Percentiles rank a stretch among this genome's conserved stretches.
Conservation (phyloP, 2,329 filamentous ascomycete species). For the Harringtonia aguacate region DNA sequence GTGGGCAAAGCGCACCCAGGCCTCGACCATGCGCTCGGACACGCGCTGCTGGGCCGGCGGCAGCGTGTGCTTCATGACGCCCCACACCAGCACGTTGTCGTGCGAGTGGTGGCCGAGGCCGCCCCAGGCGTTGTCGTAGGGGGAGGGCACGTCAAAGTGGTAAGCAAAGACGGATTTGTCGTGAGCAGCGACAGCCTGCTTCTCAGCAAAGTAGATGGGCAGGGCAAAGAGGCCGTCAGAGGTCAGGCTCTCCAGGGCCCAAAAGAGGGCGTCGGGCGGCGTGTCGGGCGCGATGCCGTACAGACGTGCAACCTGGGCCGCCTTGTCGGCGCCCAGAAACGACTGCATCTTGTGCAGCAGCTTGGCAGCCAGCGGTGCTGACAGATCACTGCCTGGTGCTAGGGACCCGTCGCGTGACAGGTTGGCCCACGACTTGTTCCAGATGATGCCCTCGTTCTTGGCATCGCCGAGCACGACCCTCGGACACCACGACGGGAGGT, state of each 20-base stretch:
- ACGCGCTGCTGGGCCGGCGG: slow-evolving; percentile 5
- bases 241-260: slow-evolving; percentile 9
- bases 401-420: neutral
- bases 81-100: slow-evolving; percentile 14
- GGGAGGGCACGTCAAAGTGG: slow-evolving; percentile 14
- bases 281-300: slow-evolving; percentile 5
- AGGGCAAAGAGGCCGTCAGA: slow-evolving; percentile 11
- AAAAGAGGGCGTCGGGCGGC: slow-evolving; percentile 7
- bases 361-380: slow-evolving; percentile 1
- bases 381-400: slow-evolving; percentile 1
- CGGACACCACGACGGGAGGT: slow-evolving; percentile 5
- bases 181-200: neutral
- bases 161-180: slow-evolving; percentile 8
- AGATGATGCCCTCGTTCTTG: slow-evolving; percentile 14
- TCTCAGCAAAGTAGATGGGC: slow-evolving; percentile 7
- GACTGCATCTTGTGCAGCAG: slow-evolving; percentile 3
- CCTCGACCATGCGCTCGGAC: slow-evolving; percentile 1
- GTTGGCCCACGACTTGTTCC: slow-evolving; percentile 12
- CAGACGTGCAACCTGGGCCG: neutral
- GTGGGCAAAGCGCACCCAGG: slow-evolving; percentile 9
- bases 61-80: slow-evolving; percentile 6
- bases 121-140: slow-evolving; percentile 13
- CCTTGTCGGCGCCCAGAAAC: slow-evolving; percentile 2
- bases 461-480: slow-evolving; percentile 13
- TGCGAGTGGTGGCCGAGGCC: slow-evolving; percentile 13